phyloP scores from a whole-genome alignment of 2,329 filamentous ascomycete genomes.

The Tolypocladium nubicola region DNA sequence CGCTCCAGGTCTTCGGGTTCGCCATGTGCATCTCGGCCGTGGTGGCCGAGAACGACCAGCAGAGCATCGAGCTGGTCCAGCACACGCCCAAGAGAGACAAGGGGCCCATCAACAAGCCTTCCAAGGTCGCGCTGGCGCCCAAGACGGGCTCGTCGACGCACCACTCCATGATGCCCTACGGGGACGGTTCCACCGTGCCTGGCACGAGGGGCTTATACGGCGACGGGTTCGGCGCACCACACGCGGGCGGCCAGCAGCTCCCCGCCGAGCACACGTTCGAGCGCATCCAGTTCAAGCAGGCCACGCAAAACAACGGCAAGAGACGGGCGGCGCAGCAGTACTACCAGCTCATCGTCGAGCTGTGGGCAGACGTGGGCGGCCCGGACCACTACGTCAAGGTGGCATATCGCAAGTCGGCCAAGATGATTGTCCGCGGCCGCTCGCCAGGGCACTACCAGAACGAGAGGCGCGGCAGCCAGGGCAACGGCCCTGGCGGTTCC shows the following conservation, averaged over 20 bases:
- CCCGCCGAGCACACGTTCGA: slow-evolving; percentile 61
- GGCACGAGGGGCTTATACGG: slow-evolving; percentile 26
- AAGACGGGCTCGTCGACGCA: slow-evolving; percentile 47
- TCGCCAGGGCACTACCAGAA: slow-evolving; percentile 74
- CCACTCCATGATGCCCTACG: slow-evolving; percentile 35
- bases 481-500: slow-evolving; percentile 57
- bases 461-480: slow-evolving; percentile 55
- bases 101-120: slow-evolving; percentile 66
- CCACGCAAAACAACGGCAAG: slow-evolving; percentile 90
- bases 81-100: slow-evolving; percentile 90
- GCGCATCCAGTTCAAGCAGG: slow-evolving; percentile 88
- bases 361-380: slow-evolving; percentile 57
- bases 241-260: slow-evolving; percentile 21
- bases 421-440: slow-evolving; percentile 78
- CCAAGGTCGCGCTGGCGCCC: slow-evolving; percentile 56
- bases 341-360: slow-evolving; percentile 81
- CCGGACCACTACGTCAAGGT: slow-evolving; percentile 56
- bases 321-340: slow-evolving; percentile 83
- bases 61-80: slow-evolving; percentile 75
- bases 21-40: slow-evolving; percentile 79
- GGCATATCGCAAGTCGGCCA: slow-evolving; percentile 61
- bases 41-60: slow-evolving; percentile 64
- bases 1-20: slow-evolving; percentile 61
- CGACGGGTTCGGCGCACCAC: slow-evolving; percentile 24
- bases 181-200: slow-evolving; percentile 19